A percentile compares a stretch with the other conserved stretches of the same genome.
Conservation (phyloP, 345 rosid species). For the Laguncularia racemosa region DNA sequence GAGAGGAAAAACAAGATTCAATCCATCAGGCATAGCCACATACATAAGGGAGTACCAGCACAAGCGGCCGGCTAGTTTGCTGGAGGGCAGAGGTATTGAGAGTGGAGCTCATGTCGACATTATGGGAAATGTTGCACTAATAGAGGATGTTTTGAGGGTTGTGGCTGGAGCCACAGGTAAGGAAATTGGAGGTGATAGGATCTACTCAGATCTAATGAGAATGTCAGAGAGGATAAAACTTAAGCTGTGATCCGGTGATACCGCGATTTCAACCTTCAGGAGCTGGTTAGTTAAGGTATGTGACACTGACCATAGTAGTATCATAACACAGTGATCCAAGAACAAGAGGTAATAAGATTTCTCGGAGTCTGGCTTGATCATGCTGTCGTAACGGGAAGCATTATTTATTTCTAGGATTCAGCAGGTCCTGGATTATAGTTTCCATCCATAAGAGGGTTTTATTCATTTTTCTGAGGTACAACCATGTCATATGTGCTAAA, state of each 20-base stretch:
- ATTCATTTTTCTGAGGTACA: neutral
- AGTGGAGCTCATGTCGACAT: conserved; percentile 71
- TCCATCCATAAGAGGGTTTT: no score
- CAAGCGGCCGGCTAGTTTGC: conserved; percentile 39
- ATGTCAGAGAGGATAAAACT: conserved; percentile 46
- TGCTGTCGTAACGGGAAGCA: no score
- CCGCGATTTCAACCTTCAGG: no score
- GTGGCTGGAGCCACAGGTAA: conserved; percentile 49
- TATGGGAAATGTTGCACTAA: conserved; percentile 55
- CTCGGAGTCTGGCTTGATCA: no score
- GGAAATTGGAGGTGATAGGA: conserved; percentile 56
- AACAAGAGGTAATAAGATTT: no score
- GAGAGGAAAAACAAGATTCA: conserved; percentile 67
- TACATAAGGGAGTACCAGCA: conserved; percentile 50
- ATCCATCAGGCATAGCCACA: conserved; percentile 46
- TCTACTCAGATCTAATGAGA: conserved; percentile 42
- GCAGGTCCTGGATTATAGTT: no score
- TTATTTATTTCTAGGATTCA: no score
- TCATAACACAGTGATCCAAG: no score
- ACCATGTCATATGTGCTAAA: no score
- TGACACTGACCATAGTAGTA: no score
- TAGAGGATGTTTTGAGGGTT: conserved; percentile 58
- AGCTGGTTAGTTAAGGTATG: no score
- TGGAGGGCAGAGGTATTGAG: conserved; percentile 44
- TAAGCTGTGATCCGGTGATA: conserved; percentile 16